Base-by-base conservation (phyloP, 1,284 basidiomycete genomes). In the Mrakiaceae sp. region DNA sequence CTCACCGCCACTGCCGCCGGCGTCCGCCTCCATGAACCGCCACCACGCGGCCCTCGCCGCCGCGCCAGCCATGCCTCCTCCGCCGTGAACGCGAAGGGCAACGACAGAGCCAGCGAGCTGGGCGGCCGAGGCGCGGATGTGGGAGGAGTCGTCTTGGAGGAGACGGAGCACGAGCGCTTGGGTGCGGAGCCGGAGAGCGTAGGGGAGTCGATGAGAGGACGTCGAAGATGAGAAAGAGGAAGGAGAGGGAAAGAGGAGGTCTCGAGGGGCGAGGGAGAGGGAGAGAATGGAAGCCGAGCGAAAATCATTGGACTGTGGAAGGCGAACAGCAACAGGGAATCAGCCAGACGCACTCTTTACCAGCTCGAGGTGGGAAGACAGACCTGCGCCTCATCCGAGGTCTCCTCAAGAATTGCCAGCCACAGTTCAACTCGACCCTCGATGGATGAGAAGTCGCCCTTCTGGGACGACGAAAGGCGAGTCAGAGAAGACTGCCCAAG, bases 101-200 rank as follows among this genome's bases (percentile, higher is more conserved):
- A 62, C 49, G n/a, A 55, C 27, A 27, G 14, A 42, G 16, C 60
- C 52, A 42, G 46, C 60, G n/a, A 62, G 60, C 14, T 40, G 40
- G 5, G 51, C 53, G 27, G 60, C 60, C 27, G 27, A 27, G 9
- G 52, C 46, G 39, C 60, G 60, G 43, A 62, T 52, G 6, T 51
- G 50, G 43, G 52, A 55, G 12, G 52, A 50, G 47, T 62, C 60
- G 39, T 62, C 60, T 55, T 62, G 60, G 3, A 62, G 51, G 10
- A 62, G 47, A 12, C 52, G 43, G 5, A 53, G 60, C 42, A 62
- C 39, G 52, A 62, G 60, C 10, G 5, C 50, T 8, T 55, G 51
- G n/a, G 46, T 11, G 40, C 6, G n/a, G 6, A 53, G 39, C 11
- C 14, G 43, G 49, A 52, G 50, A 10, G 39, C 10, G 50, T 51